These are phyloP conservation scores for Fonsecaea pugnacius DNA, from an alignment of 2,329 filamentous ascomycete genomes.

Conservation along the genomic window DNA sequence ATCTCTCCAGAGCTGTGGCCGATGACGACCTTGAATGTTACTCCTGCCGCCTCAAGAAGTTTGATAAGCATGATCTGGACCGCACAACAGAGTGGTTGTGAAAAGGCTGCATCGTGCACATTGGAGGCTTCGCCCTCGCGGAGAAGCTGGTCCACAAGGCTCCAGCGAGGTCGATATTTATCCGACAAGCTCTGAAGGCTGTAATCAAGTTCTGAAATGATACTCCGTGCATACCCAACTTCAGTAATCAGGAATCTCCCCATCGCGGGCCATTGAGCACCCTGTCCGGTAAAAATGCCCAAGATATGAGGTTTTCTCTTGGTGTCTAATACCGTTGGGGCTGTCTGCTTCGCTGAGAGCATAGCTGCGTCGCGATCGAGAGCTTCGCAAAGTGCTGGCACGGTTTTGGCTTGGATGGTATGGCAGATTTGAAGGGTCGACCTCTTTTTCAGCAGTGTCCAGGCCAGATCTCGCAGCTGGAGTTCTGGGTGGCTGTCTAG, in stretches of 20 bases:
- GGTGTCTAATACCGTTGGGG: not conserved
- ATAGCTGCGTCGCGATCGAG: not conserved
- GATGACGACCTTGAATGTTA: constrained; percentile 38
- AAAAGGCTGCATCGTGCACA: constrained; percentile 38
- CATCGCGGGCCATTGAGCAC: constrained; percentile 45
- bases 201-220: constrained; percentile 22
- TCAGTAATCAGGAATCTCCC: constrained; percentile 40
- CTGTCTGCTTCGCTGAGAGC: not conserved
- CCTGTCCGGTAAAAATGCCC: constrained; percentile 46
- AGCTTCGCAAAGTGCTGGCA: not conserved
- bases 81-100: constrained; percentile 43
- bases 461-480: not conserved
- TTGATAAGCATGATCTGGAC: constrained; percentile 44
- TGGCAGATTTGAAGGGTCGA: not conserved
- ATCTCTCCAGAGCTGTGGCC: constrained; percentile 47
- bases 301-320: constrained; percentile 20
- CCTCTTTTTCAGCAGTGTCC: not conserved
- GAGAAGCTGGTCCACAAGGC: constrained; percentile 29
- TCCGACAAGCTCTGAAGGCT: constrained; percentile 5
- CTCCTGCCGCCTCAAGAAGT: constrained; percentile 37
- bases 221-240: constrained; percentile 27
- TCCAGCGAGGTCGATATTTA: constrained; percentile 5
- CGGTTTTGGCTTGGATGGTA: not conserved
- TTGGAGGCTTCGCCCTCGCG: constrained; percentile 21
- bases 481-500: not conserved